A percentile compares a stretch with the other conserved stretches of the same genome.
Conservation (phyloP, 306 rosid genomes). For the Cicer bijugum region DNA sequence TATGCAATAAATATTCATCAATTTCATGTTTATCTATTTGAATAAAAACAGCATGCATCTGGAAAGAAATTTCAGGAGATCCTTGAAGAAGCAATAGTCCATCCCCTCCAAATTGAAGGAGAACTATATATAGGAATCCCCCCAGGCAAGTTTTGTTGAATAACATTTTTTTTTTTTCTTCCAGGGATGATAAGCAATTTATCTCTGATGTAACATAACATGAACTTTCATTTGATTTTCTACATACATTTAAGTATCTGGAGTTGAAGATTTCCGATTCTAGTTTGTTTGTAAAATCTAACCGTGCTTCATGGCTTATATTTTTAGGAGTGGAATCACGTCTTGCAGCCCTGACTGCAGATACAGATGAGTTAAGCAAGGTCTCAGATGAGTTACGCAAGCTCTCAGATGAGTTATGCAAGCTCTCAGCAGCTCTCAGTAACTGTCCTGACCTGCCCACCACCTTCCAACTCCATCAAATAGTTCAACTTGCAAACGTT, state of each 20-base stretch:
- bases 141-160: slow-evolving; percentile 67
- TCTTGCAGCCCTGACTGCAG: slow-evolving; percentile 79
- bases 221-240: slow-evolving; percentile 11
- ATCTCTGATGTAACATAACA: background rate
- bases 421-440: too few species aligned
- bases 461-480: slow-evolving; percentile 65
- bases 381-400: too few species aligned
- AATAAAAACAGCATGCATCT: slow-evolving; percentile 75
- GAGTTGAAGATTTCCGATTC: slow-evolving; percentile 6
- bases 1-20: slow-evolving; percentile 13
- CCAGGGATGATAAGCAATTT: background rate
- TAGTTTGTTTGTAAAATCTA: slow-evolving; percentile 32
- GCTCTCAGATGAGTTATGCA: too few species aligned
- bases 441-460: slow-evolving; percentile 70
- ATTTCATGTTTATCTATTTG: slow-evolving; percentile 43
- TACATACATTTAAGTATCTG: background rate
- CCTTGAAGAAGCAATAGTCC: slow-evolving; percentile 88
- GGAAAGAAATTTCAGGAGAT: slow-evolving; percentile 91
- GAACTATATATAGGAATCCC: slow-evolving; percentile 95
- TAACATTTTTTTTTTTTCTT: background rate
- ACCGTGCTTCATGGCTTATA: slow-evolving; percentile 33
- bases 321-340: slow-evolving; percentile 89
- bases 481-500: slow-evolving; percentile 55
- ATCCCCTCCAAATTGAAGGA: slow-evolving; percentile 84
- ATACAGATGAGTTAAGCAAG: slow-evolving; percentile 62